Evolutionary conservation across 495 filamentous ascomycete species (phyloP), one percentile per base, ranked within the genome.

Genomic region (Sabuloglossum arenarium): DNA sequence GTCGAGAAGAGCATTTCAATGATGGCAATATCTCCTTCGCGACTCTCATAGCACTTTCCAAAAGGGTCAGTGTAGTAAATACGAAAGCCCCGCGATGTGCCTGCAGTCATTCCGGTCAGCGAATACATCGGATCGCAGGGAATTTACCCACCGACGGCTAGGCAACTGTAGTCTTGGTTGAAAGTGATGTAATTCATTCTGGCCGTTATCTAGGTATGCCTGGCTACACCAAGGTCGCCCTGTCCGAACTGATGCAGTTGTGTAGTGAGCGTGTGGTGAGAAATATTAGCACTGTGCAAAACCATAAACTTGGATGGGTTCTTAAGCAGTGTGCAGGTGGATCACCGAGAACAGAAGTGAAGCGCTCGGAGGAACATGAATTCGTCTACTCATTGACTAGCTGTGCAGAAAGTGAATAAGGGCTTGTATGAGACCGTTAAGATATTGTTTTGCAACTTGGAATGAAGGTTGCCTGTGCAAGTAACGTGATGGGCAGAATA

Each of bases 1-100:
- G 91, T 98, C 43, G 91, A 96, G 66, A 98, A 98, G 58, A 98
- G 81, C 90, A 95, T 96, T 73, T 97, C 93, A 65, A 98, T 79
- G 55, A 95, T 84, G 37, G 88, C 82, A 47, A 96, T 86, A 65
- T 96, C 90, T 19, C 86, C 88, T 58, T 96, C 87, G 59, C 86
- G 84, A 61, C 85, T 88, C 64, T 88, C 88, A 70, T 86, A 95
- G 66, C 86, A 84, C 69, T 94, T 94, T 60, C 79, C 79, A 66
- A 96, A 97, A 1, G 89, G 90, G 57, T 97, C 93, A 39, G 89
- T 95, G 60, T 87, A 88, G 69, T 94, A 98, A 58, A 94, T 85
- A 55, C 89, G 85, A 68, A 94, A 96, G 59, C 91, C 91, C 66
- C 82, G 88, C 39, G 82, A 80, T 51, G 93, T 96, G 47, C 84